phyloP scores from a whole-genome alignment of 75 land plant species.

The Larix kaempferi region DNA sequence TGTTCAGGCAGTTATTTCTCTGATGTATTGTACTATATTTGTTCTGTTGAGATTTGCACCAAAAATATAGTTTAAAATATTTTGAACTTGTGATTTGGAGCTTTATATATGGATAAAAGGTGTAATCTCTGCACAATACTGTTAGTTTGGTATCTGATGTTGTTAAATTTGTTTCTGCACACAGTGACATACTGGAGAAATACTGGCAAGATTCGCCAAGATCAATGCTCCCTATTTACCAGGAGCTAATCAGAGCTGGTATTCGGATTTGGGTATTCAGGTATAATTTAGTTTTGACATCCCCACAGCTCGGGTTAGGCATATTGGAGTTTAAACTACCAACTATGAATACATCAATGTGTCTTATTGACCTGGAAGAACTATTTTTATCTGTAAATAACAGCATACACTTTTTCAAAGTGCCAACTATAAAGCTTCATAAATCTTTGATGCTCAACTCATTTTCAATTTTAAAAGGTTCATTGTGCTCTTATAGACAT shows the following conservation, averaged over 20 bases:
- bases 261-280: slow-evolving; percentile 89
- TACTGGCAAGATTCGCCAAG: slow-evolving; percentile 75
- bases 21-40: not conserved
- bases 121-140: not conserved
- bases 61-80: not conserved
- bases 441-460: not conserved
- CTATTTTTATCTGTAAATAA: not conserved
- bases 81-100: not conserved
- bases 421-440: not conserved
- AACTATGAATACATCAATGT: not conserved
- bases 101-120: not conserved
- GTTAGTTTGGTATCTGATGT: not conserved
- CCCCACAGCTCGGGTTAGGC: not conserved
- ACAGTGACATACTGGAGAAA: slow-evolving; percentile 52
- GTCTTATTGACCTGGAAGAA: not conserved
- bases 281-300: slow-evolving; percentile 19
- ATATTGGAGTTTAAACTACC: not conserved
- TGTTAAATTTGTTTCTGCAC: not conserved
- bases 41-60: not conserved
- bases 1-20: not conserved
- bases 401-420: not conserved
- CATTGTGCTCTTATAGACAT: not conserved
- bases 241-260: slow-evolving; percentile 80
- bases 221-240: slow-evolving; percentile 84
- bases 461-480: not conserved